A percentile compares a stretch with the other conserved stretches of the same genome.
Conservation (phyloP, 2,329 filamentous ascomycete species). For the Neurospora sp. region DNA sequence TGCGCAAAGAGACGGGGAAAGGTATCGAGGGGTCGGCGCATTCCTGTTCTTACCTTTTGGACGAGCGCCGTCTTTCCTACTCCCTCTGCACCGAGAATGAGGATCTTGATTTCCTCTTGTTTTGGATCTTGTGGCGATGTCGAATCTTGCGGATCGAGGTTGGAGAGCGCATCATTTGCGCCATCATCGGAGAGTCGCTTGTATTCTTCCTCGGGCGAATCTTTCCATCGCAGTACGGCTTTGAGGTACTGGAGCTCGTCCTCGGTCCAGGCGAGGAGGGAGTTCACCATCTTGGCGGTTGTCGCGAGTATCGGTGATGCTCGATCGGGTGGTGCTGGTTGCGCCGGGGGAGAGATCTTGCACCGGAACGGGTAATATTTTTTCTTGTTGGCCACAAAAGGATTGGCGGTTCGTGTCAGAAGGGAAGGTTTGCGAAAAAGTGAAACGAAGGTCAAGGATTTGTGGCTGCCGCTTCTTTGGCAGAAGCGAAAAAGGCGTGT, state of each 20-base stretch:
- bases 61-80: conserved; percentile 33
- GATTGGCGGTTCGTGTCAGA: not conserved
- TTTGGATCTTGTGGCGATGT: conserved; percentile 11
- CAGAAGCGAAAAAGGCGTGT: not conserved
- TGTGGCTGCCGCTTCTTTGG: not conserved
- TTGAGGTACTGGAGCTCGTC: conserved; percentile 32
- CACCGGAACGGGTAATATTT: not conserved
- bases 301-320: not conserved
- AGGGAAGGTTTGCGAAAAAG: not conserved
- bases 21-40: not conserved
- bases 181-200: conserved; percentile 1
- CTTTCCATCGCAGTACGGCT: conserved; percentile 30
- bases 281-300: conserved; percentile 15
- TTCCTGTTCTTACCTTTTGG: conserved; percentile 22
- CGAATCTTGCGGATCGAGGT: conserved; percentile 3
- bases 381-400: not conserved
- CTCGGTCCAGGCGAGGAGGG: conserved; percentile 26
- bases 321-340: not conserved
- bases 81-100: conserved; percentile 29
- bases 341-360: not conserved
- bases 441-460: not conserved
- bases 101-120: conserved; percentile 28
- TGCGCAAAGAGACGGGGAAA: conserved; percentile 23
- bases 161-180: conserved; percentile 4
- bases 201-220: conserved; percentile 14